These are phyloP conservation scores for Penicillium sp. DNA, from an alignment of 2,329 filamentous ascomycete genomes.

Conservation along the genomic window DNA sequence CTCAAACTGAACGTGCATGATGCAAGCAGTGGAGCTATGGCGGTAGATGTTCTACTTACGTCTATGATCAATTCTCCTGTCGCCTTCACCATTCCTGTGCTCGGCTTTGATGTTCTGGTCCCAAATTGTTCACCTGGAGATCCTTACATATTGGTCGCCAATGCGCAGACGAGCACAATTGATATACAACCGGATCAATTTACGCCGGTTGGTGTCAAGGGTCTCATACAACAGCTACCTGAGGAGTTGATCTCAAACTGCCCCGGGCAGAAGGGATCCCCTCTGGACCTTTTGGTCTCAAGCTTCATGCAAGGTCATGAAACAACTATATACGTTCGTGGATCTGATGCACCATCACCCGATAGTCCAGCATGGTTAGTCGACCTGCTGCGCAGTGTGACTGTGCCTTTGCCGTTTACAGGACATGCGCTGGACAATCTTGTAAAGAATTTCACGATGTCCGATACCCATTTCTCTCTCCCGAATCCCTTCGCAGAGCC, in stretches of 20 bases:
- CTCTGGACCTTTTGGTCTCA: constrained; percentile 75
- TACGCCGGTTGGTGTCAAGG: constrained; percentile 66
- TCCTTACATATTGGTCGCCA: constrained; percentile 72
- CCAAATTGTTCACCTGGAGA: constrained; percentile 72
- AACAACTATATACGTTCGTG: constrained; percentile 77
- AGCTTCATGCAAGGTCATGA: constrained; percentile 77
- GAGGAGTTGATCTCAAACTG: constrained; percentile 68
- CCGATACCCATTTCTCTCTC: constrained; percentile 78
- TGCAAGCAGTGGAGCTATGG: constrained; percentile 64
- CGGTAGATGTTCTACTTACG: constrained; percentile 70
- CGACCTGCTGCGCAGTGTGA: constrained; percentile 74
- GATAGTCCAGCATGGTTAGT: constrained; percentile 78
- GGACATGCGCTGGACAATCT: constrained; percentile 76
- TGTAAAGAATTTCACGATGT: constrained; percentile 81
- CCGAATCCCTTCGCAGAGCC: constrained; percentile 77
- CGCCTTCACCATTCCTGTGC: constrained; percentile 68
- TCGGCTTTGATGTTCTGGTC: constrained; percentile 81
- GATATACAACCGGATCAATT: constrained; percentile 64
- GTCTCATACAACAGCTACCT: constrained; percentile 69
- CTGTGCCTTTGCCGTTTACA: constrained; percentile 77
- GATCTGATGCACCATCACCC: constrained; percentile 62
- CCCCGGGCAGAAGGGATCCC: constrained; percentile 72
- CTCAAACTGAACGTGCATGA: constrained; percentile 76
- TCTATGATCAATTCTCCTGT: constrained; percentile 76
- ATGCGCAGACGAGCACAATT: constrained; percentile 65